phyloP scores from a whole-genome alignment of 148 eudicot species.

The Nepenthes mirabilis region DNA sequence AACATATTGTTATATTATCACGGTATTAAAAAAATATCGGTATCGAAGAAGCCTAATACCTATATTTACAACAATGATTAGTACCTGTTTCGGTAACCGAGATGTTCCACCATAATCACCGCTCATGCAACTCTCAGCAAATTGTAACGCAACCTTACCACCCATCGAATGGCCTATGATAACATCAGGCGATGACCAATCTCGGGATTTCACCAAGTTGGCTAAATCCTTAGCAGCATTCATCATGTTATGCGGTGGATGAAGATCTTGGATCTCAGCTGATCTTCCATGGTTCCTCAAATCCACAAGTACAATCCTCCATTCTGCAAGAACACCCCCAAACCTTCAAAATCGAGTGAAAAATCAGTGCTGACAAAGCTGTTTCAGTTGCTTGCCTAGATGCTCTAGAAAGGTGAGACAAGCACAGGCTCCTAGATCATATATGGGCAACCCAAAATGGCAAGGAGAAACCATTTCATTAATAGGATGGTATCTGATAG shows the following conservation, averaged over 20 bases:
- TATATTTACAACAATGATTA: no score
- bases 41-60: no score
- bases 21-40: no score
- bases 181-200: constrained; percentile 92
- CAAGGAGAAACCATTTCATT: no score
- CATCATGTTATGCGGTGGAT: constrained; percentile 64
- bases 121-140: constrained; percentile 47
- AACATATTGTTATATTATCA: no score
- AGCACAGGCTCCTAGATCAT: no score
- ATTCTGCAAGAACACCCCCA: constrained; percentile 27
- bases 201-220: constrained; percentile 50
- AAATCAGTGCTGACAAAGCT: no score
- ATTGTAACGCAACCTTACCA: constrained; percentile 88
- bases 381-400: no score
- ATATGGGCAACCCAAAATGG: no score
- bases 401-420: no score
- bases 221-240: constrained; percentile 93
- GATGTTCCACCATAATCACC: constrained; percentile 58
- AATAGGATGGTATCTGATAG: no score
- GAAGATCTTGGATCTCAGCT: constrained; percentile 44
- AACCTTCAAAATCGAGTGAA: not conserved
- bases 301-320: constrained; percentile 84
- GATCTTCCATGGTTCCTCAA: constrained; percentile 89
- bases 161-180: constrained; percentile 96
- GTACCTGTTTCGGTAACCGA: constrained; percentile 81